Conservation (phyloP, 331 rosid species). For the Pyrus hybrid region DNA sequence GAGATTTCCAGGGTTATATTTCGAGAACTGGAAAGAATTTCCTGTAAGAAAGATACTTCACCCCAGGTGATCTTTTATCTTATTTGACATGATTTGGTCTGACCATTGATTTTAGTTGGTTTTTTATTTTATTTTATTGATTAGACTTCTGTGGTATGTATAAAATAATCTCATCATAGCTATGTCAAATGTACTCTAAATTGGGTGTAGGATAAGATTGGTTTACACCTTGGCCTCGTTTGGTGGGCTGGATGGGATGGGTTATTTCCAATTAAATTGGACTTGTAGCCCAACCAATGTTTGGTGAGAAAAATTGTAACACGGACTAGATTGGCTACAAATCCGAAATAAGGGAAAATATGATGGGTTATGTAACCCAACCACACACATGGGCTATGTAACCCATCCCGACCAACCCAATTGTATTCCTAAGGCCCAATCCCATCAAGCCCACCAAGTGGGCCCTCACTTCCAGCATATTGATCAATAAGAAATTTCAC, state of each 20-base stretch:
- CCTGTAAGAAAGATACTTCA: conserved; percentile 57
- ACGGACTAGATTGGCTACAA: too few relatives aligned
- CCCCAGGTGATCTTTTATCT: conserved; percentile 51
- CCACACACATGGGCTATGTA: too few relatives aligned
- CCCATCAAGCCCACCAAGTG: too few relatives aligned
- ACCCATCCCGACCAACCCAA: too few relatives aligned
- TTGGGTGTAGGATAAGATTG: not conserved
- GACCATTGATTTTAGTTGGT: not conserved
- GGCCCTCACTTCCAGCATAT: not conserved
- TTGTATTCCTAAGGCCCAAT: too few relatives aligned
- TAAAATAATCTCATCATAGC: not conserved
- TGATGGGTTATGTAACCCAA: too few relatives aligned
- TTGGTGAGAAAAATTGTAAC: too few relatives aligned
- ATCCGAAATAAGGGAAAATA: too few relatives aligned
- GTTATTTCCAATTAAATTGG: too few relatives aligned
- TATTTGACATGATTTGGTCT: conserved; percentile 10
- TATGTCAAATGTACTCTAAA: not conserved
- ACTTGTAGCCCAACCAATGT: too few relatives aligned
- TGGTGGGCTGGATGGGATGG: too few relatives aligned
- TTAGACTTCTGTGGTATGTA: not conserved
- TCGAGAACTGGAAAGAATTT: conserved; percentile 67
- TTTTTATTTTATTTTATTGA: not conserved
- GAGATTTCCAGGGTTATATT: conserved; percentile 94
- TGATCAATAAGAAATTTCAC: not conserved
- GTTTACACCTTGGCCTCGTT: not conserved